Base-by-base conservation (phyloP, 2,329 filamentous ascomycete genomes). In the Cladosporium sphaerospermum region DNA sequence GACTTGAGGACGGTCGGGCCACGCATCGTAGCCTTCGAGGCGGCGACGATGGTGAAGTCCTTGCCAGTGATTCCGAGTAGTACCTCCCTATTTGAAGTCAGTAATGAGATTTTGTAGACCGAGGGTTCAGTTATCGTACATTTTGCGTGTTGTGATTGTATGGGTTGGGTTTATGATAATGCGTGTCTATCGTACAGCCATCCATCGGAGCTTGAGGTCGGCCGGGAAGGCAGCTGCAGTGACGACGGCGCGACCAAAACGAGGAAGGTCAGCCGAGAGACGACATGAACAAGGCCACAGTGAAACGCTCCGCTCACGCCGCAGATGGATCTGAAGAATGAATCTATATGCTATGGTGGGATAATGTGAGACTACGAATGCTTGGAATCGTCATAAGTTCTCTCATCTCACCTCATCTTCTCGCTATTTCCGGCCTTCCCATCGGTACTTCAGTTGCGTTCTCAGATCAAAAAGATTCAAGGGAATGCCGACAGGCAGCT, bases 21-120 rank as follows among this genome's bases (percentile, higher is more conserved):
- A 77, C 93, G 85, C 91, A 97, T 97, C 66, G 91, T 89, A 69
- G 93, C 93, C 79, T 99, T 97, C 59, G 91, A 97, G 66, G 93
- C 89, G 67, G 90, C 93, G 71, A 99, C 85, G 80, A 99, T 84
- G 77, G 91, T 95, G 74, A 96, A 99, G 82, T 99, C 95, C 80
- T 96, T 96, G 78, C 93, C 95, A 56, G 92, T 96, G 73, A 99
- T 96, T 68, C 93, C 93, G 64, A 99, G 82, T 70, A 99, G 82
- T 71, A 97, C 89, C 84, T 99, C 93, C 91, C 46, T 44, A 13
- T 31, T 9, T 32, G 2, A 14, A 11, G 39, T 54, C 32, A 54
- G 52, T 8, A 7, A 14, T 23, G 19, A 18, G 23, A 5, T 1
- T 7, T 3, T 9, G 4, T 40, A n/a, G 9, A 9, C 11, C 23